These are phyloP conservation scores for Naganishia vishniacii DNA, from an alignment of 768 basidiomycete species.

Conservation along the genomic window DNA sequence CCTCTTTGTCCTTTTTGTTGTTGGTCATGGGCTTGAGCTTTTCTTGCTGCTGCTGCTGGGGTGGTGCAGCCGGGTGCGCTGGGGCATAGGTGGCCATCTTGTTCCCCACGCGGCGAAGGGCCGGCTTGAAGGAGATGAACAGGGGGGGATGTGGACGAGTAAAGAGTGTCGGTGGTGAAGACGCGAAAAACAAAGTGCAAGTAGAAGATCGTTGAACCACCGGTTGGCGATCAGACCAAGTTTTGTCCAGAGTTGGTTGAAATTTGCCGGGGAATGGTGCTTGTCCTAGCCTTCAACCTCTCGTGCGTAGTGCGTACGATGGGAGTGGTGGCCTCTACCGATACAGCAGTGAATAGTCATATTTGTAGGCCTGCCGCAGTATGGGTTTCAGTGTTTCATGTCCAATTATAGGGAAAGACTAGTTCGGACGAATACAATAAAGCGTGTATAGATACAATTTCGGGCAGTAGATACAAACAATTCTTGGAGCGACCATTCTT, in stretches of 20 bases:
- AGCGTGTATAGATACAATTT: constrained; percentile 18
- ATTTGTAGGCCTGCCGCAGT: too few relatives aligned
- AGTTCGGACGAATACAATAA: too few relatives aligned
- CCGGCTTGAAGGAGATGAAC: too few relatives aligned
- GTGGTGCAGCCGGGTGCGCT: not conserved
- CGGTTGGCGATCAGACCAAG: not conserved
- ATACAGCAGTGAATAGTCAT: too few relatives aligned
- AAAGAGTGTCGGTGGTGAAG: not conserved
- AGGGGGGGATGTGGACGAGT: too few relatives aligned
- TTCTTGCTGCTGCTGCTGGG: constrained; percentile 1
- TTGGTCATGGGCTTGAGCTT: constrained; percentile 24
- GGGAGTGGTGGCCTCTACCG: too few relatives aligned
- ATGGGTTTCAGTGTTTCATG: too few relatives aligned
- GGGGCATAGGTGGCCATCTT: constrained; percentile 13
- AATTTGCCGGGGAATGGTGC: too few relatives aligned
- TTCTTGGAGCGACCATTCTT: not conserved
- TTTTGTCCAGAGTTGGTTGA: not conserved
- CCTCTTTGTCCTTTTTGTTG: constrained; percentile 23
- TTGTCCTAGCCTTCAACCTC: too few relatives aligned
- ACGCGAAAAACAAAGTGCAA: not conserved
- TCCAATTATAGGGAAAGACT: too few relatives aligned
- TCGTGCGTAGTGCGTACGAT: too few relatives aligned
- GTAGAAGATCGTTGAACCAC: constrained; percentile 6
- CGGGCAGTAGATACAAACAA: not conserved
- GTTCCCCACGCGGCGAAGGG: not conserved